Base-by-base conservation (phyloP, 2,329 filamentous ascomycete genomes). In the Fusarium floridanum region DNA sequence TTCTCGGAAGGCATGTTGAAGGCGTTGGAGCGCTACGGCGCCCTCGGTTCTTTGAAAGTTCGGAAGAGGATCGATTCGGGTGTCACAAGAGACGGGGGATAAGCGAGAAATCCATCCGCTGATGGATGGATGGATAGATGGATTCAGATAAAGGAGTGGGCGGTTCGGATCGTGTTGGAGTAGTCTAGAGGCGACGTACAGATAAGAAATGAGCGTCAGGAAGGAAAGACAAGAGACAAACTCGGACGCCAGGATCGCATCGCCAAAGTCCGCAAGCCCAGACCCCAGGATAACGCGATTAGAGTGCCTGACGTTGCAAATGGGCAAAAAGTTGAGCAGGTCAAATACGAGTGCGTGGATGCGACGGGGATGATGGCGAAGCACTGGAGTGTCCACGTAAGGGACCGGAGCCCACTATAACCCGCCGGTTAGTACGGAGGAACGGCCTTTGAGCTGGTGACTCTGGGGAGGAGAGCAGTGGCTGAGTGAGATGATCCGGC, bases 1-100 rank as follows among this genome's bases (percentile, higher is more conserved):
- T 84, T 84, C 77, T 84, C 83, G 56, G 82, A 82, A 76, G 81
- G 82, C 82, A 82, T 83, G 59, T 36, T 73, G 73, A 67, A 67
- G 45, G 67, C 61, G 55, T 62, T 53, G 65, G 62, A 75, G 67
- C 71, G 67, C 70, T 70, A 73, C 63, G 32, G 72, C 72, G 72
- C 72, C 72, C 72, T 73, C 62, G 69, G 69, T 64, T 55, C 61
- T 39, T 67, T 41, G 56, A 61, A 36, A 72, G 48, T 67, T 70
- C 59, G 62, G 66, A 56, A 24, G 59, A 57, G 55, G 66, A 24
- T 56, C 37, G 29, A 27, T 67, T 43, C 61, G 55, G 16, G 50
- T 60, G 56, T 70, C 63, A 73, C 60, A 60, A 69, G 27, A 36
- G 36, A 64, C n/a, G 69, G 29, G 48, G 50, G 43, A 62, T 60